These are phyloP conservation scores for Dipodascus albidus DNA, from an alignment of 805 yeast genomes.

Conservation along the genomic window DNA sequence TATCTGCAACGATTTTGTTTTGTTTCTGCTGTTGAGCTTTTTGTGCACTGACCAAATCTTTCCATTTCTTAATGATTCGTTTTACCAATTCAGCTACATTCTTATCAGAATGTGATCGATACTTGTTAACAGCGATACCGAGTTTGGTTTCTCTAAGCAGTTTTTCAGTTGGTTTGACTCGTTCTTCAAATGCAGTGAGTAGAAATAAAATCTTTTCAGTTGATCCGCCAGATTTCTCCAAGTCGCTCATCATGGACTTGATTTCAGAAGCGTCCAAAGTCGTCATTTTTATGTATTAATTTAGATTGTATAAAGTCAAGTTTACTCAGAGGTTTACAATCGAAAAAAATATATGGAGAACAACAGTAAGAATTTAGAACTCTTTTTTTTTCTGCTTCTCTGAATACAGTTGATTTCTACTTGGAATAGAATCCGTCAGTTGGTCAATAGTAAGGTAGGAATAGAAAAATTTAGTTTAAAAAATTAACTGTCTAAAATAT, in stretches of 20 bases:
- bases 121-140: constrained; percentile 92
- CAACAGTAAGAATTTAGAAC: no score
- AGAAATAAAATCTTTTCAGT: constrained; percentile 58
- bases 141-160: constrained; percentile 86
- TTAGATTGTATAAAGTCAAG: no score
- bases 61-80: constrained; percentile 79
- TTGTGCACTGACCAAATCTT: constrained; percentile 59
- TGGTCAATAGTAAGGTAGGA: no score
- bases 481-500: no score
- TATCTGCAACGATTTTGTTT: constrained; percentile 4
- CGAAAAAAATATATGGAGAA: no score
- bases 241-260: constrained; percentile 50
- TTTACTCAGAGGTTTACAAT: no score
- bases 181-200: constrained; percentile 50
- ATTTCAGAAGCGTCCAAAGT: constrained; percentile 48
- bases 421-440: no score
- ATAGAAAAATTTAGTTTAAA: no score
- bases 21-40: constrained; percentile 21
- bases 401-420: no score
- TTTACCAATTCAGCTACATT: constrained; percentile 57
- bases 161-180: constrained; percentile 75
- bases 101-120: constrained; percentile 57
- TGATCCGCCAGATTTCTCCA: constrained; percentile 55
- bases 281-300: not conserved
- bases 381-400: no score